Conservation (phyloP, 2,329 filamentous ascomycete species). For the Parastagonospora nodorum region DNA sequence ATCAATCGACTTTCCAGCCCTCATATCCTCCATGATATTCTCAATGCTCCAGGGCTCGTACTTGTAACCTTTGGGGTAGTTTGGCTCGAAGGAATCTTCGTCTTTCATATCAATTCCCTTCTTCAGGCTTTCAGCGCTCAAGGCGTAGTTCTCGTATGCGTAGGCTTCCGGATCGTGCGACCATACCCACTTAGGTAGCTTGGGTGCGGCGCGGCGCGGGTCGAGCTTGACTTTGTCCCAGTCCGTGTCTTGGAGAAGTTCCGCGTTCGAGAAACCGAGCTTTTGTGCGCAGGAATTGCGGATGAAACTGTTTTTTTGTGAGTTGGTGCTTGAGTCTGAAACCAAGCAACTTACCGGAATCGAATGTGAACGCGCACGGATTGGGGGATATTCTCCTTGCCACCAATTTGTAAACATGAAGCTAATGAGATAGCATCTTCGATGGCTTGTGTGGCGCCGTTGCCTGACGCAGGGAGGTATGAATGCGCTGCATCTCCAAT, state of each 20-base stretch:
- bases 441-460: conserved; percentile 55
- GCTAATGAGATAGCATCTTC: conserved; percentile 54
- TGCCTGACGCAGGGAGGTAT: conserved; percentile 52
- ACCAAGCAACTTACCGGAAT: conserved; percentile 41
- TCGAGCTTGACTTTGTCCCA: conserved; percentile 56
- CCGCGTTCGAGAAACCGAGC: conserved; percentile 54
- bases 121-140: conserved; percentile 49
- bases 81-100: conserved; percentile 48
- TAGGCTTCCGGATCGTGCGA: conserved; percentile 53
- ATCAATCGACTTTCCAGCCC: conserved; percentile 40
- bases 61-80: conserved; percentile 51
- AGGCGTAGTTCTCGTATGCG: conserved; percentile 51
- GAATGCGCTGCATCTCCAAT: conserved; percentile 54
- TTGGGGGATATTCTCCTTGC: conserved; percentile 46
- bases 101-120: conserved; percentile 51
- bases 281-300: conserved; percentile 57
- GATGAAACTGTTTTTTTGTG: conserved; percentile 44
- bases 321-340: neutral
- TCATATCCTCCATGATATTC: conserved; percentile 48
- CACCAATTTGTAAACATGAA: conserved; percentile 53
- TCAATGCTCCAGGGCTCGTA: conserved; percentile 51
- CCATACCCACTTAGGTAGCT: conserved; percentile 55
- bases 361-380: conserved; percentile 49
- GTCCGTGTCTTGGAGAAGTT: conserved; percentile 55
- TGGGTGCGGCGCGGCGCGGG: conserved; percentile 50